These are phyloP conservation scores for Lichtheimia corymbifera DNA, from an alignment of 371 early-diverging fungal genomes.

Conservation along the genomic window DNA sequence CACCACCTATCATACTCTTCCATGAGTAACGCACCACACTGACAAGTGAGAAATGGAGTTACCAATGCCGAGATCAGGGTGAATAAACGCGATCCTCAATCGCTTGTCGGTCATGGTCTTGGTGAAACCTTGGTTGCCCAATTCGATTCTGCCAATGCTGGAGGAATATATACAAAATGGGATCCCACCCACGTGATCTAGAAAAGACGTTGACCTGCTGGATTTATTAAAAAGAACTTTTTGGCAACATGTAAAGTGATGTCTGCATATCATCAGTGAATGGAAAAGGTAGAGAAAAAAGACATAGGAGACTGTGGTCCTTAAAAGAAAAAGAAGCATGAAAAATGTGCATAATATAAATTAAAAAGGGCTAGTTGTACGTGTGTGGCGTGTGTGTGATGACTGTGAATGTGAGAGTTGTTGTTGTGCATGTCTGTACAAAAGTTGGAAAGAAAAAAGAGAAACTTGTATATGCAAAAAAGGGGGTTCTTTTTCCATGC, in stretches of 20 bases:
- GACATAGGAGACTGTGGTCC: not conserved
- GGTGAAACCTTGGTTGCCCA: no score
- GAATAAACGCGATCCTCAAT: constrained; percentile 73
- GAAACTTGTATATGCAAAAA: not conserved
- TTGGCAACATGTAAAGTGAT: constrained; percentile 1
- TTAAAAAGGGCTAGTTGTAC: no score
- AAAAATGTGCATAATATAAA: not conserved
- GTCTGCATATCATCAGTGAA: not conserved
- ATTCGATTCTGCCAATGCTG: no score
- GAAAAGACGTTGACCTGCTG: no score
- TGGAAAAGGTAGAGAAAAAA: not conserved
- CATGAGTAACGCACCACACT: no score
- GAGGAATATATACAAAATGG: no score
- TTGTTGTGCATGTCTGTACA: not conserved
- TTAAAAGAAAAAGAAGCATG: not conserved
- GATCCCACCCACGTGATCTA: no score
- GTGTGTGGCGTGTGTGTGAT: not conserved
- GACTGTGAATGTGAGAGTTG: not conserved
- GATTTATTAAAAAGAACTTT: not conserved
- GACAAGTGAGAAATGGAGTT: not conserved
- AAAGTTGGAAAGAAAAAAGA: not conserved
- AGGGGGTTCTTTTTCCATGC: not conserved
- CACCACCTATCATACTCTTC: constrained; percentile 70
- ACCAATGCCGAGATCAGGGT: constrained; percentile 93
- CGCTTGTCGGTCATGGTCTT: constrained; percentile 8